Evolutionary conservation across 2,329 filamentous ascomycete species (phyloP), one percentile per base, ranked within the genome.

Genomic region (Ophiostoma angusticollis): DNA sequence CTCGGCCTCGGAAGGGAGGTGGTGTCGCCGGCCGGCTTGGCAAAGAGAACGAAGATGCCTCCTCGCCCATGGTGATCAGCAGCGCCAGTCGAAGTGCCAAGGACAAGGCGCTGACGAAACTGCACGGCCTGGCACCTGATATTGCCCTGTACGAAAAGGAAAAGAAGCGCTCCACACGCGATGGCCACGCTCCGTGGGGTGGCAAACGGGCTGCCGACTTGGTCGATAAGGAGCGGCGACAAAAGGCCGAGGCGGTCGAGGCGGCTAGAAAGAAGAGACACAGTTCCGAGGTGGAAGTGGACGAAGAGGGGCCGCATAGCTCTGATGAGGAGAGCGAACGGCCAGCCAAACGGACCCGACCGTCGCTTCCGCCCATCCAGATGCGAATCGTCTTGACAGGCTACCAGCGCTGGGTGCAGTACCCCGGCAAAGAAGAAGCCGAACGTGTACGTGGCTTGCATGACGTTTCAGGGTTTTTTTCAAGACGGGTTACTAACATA

Each of bases 101-200:
- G 56, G 78, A 81, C 29, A 80, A 82, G 52, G 91, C 91, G 11
- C 63, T 80, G n/a, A 74, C 78, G 24, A 78, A 74, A 47, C 62
- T 96, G 7, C 84, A 91, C 39, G 72, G 74, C 25, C 66, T 89
- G 41, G 86, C 84, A 1, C 73, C 80, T 1, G 91, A 98, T 53
- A 86, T 96, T 52, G 80, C 80, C 2, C 64, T 93, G 23, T 98
- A 91, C 52, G 82, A 96, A 53, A 94, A 91, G 55, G 91, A 98
- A 61, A 85, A 74, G 64, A 95, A 93, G 62, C 77, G 91, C 16
- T 58, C 62, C 6, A 53, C 55, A 45, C 74, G 69, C 46, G 59
- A 64, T 35, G 64, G 55, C 3, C 58, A 58, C 22, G 62, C 60
- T 2, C 64, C 68, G 0, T 80, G 74, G 67, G 75, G 76, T 18